phyloP scores from a whole-genome alignment of 768 basidiomycete species.

The Pleurotus eryngii region DNA sequence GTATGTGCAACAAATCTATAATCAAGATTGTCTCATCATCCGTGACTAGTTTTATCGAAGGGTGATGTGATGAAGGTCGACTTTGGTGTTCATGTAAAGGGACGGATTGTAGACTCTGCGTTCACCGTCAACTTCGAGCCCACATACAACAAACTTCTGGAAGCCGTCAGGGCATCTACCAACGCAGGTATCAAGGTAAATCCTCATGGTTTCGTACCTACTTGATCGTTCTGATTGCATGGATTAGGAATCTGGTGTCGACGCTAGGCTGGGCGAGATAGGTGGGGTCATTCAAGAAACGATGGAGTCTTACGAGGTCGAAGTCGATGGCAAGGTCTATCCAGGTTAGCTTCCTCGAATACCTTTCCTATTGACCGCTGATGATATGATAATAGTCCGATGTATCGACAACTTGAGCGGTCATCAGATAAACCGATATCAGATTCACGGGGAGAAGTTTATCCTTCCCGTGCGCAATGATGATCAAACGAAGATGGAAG shows the following conservation, averaged over 20 bases:
- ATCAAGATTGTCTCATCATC: slow-evolving; percentile 6
- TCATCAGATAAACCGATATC: slow-evolving; percentile 86
- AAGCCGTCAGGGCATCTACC: slow-evolving; percentile 93
- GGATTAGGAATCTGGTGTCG: slow-evolving; percentile 89
- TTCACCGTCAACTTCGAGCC: slow-evolving; percentile 91
- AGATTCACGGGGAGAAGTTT: slow-evolving; percentile 93
- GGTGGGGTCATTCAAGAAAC: slow-evolving; percentile 94
- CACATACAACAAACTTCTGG: slow-evolving; percentile 83
- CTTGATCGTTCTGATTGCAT: not conserved
- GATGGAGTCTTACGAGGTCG: slow-evolving; percentile 98
- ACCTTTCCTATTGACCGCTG: not conserved
- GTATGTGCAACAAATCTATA: slow-evolving; percentile 39
- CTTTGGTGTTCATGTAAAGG: slow-evolving; percentile 95
- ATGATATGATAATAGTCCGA: slow-evolving; percentile 58
- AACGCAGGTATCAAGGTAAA: slow-evolving; percentile 83
- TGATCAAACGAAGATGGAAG: slow-evolving; percentile 96
- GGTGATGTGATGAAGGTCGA: slow-evolving; percentile 96
- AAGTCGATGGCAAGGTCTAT: slow-evolving; percentile 77
- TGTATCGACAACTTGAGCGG: slow-evolving; percentile 92
- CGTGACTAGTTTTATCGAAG: slow-evolving; percentile 62
- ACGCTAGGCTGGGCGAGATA: slow-evolving; percentile 89
- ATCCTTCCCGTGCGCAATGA: slow-evolving; percentile 86
- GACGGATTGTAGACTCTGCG: slow-evolving; percentile 93
- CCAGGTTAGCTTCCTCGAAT: slow-evolving; percentile 52
- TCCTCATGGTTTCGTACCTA: slow-evolving; percentile 4